Base-by-base conservation (phyloP, 257 asterid species). In the Lithospermum erythrorhizon region DNA sequence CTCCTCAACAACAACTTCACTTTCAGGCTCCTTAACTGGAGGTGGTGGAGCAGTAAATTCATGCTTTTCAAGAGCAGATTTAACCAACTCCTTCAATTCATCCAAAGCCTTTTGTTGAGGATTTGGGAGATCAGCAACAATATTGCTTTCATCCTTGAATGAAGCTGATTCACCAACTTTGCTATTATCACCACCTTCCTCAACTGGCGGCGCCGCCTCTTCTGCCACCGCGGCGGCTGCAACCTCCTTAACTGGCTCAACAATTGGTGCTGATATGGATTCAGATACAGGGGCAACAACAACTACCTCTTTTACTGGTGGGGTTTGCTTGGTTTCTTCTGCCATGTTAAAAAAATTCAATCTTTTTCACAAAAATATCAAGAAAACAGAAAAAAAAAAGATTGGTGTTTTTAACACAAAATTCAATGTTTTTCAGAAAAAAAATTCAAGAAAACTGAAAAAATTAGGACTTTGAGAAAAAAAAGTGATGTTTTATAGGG, bases 61-160 rank as follows among this genome's bases (percentile, higher is more conserved):
- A 32, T 77, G 89, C 71, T 86, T 91, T 68, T 71, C 70, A 62
- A 91, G 85, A 1, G 98, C 96, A 57, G 81, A 88, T 65, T 70
- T 87, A 59, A 90, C 78, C 74, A 87, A 52, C 58, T 53, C 51
- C 35, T 90, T 90, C 76, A 90, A 76, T 49, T 91, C 98, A 58
- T 89, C 98, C 73, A 91, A 61, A n/a, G 95, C 96, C 35, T 86
- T 86, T 78, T 87, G 85, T 19, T 91, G 86, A 2, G 95, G 98
- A 60, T 88, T 93, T 11, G 90, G 82, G 6, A 88, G 90, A 57
- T 91, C 98, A 29, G 79, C 96, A 25, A 80, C 94, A 63, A 83
- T 84, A 81, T 88, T 91, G 68, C 89, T 91, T 59, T 91, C 96
- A 78, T 88, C 98, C 72, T 91, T 88, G 54, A 88, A 88, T 0